Conservation (phyloP, 805 yeast species). For the Ogataea saltuana region DNA sequence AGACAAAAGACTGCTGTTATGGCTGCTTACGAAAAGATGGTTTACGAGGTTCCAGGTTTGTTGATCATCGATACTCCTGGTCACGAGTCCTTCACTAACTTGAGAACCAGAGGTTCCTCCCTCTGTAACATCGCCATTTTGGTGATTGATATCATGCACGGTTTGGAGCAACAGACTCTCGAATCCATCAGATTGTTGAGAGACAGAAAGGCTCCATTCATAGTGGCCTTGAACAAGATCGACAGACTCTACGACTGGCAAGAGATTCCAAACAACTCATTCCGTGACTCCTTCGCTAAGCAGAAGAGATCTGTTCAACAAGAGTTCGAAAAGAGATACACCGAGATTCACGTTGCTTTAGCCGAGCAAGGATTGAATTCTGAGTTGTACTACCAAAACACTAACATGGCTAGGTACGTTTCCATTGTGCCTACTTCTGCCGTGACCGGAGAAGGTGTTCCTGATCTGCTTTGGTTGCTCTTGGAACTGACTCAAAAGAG, state of each 20-base stretch:
- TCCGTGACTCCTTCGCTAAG: constrained; percentile 87
- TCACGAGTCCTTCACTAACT: constrained; percentile 97
- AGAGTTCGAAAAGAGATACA: constrained; percentile 87
- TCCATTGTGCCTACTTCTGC: constrained; percentile 99
- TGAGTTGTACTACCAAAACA: constrained; percentile 93
- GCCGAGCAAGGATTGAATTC: constrained; percentile 99
- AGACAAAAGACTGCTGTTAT: constrained; percentile 88
- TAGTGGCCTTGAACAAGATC: constrained; percentile 95
- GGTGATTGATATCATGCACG: constrained; percentile 99
- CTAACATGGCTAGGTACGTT: constrained; percentile 88
- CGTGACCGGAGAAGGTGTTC: constrained; percentile 99
- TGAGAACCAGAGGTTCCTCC: constrained; percentile 98
- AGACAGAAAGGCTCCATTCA: constrained; percentile 96
- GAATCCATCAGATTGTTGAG: constrained; percentile 90
- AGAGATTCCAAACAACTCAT: constrained; percentile 83
- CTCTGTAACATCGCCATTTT: constrained; percentile 98
- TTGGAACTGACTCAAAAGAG: constrained; percentile 96
- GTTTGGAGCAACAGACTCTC: constrained; percentile 95
- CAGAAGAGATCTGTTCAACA: constrained; percentile 85
- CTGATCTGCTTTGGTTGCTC: constrained; percentile 94
- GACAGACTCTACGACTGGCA: constrained; percentile 98
- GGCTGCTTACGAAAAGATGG: constrained; percentile 80
- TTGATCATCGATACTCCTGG: constrained; percentile 98
- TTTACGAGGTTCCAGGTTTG: constrained; percentile 95
- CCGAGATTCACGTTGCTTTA: constrained; percentile 81